Evolutionary conservation across 129 eudicot genomes (phyloP), one percentile per base, ranked within the genome.

Genomic region (Heracleum sosnowskyi): DNA sequence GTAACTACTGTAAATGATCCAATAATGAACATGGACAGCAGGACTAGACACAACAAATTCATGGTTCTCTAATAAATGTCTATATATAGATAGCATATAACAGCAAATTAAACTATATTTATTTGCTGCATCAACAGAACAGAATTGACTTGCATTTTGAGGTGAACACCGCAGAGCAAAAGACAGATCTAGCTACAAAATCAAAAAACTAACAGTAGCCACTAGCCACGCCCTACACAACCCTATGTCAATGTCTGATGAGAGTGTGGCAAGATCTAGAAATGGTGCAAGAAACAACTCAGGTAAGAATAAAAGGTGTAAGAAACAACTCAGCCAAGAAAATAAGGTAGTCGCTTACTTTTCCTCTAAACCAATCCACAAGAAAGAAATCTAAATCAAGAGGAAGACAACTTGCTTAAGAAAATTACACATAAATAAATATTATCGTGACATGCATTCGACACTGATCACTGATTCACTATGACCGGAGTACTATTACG

Each of bases 11-110:
- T 73, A 28, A 82, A 69, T 44, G 79, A 83, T 45, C 84, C 85
- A 63, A 64, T 11, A 46, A 85, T 42, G 51, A 80, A 69, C 35
- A 79, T 15, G 73, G 34, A 20, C 37, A 81, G 62, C 53, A 81
- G 39, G 70, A 64, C 29, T 66, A 83, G 60, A 84, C 84, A 75
- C 75, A 69, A 45, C 70, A 79, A 69, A 63, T 69, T 76, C 93
- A 79, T 84, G 81, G 78, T 84, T 71, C 47, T 66, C 68, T 36
- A 22, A 5, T n/a, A n/a, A n/a, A 36, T 18, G 6, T 3, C 13
- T 33, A 29, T 29, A 26, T 13, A 11, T 4, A 15, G 13, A 7
- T 2, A 34, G 26, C 7, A 20, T 0, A 35, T 18, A 69, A 36
- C 42, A 69, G 26, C 46, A 8, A 69, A 20, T 31, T 69, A 9